These are phyloP conservation scores for Krasilnikovozyma curviuscula DNA, from an alignment of 768 basidiomycete genomes.

Conservation along the genomic window DNA sequence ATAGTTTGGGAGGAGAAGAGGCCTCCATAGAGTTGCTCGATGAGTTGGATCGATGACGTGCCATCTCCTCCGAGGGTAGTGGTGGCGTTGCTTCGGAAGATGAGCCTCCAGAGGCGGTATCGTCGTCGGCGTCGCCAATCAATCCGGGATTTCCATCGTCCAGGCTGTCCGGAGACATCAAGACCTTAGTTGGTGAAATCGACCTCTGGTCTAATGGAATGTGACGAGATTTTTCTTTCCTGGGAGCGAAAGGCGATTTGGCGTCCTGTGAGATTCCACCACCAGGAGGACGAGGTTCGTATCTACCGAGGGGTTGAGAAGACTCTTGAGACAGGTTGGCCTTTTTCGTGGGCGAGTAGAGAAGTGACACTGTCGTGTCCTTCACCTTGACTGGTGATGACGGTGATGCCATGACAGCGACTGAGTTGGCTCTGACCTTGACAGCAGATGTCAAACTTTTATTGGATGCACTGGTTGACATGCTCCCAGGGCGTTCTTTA, in stretches of 20 bases:
- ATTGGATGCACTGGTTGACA: not conserved
- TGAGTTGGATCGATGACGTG: not conserved
- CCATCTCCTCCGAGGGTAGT: not conserved
- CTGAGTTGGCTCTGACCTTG: not conserved
- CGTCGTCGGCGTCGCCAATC: not conserved
- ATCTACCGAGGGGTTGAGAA: not conserved
- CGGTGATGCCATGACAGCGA: too few species aligned
- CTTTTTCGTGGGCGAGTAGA: not conserved
- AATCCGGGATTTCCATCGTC: too few species aligned
- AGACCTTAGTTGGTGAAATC: too few species aligned
- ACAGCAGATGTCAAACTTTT: not conserved
- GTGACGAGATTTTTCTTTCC: not conserved
- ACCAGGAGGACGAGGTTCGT: not conserved
- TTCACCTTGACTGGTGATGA: constrained; percentile 1
- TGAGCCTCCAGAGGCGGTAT: constrained; percentile 3
- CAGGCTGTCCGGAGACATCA: too few species aligned
- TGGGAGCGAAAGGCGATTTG: not conserved
- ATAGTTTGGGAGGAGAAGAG: not conserved
- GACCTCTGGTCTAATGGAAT: too few species aligned
- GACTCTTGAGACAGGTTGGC: not conserved
- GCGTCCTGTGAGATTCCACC: not conserved
- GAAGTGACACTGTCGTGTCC: not conserved
- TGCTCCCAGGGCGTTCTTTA: constrained; percentile 3
- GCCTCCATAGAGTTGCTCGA: too few species aligned
- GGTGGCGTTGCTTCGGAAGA: constrained; percentile 8